Conservation (phyloP, 176 grass and related monocot species). For the Ensete glaucum region DNA sequence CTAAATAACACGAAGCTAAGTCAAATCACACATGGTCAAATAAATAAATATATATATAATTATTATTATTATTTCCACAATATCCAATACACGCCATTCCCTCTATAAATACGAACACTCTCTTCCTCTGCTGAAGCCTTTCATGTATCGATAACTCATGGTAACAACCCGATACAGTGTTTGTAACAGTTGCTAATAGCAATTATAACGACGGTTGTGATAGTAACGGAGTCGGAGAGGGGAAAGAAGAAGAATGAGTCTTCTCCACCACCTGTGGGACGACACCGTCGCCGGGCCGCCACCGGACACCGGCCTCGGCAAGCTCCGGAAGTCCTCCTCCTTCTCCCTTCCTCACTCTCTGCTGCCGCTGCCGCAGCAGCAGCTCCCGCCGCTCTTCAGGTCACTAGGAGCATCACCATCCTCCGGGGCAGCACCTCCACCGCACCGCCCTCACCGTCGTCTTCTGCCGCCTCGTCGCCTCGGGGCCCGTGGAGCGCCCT, state of each 20-base stretch:
- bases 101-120: not conserved
- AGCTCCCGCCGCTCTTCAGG: slow-evolving; percentile 10
- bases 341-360: slow-evolving; percentile 48
- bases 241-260: slow-evolving; percentile 32
- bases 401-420: slow-evolving; percentile 71
- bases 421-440: slow-evolving; percentile 21
- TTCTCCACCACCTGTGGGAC: slow-evolving; percentile 94
- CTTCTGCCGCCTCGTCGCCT: slow-evolving; percentile 13
- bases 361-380: not conserved
- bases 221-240: not conserved
- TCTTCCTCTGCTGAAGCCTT: not conserved
- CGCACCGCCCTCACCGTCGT: slow-evolving; percentile 31
- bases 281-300: slow-evolving; percentile 79
- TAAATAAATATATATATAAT: too few relatives aligned
- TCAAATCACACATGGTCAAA: too few relatives aligned
- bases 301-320: slow-evolving; percentile 77
- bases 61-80: too few relatives aligned
- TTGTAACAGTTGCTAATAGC: not conserved
- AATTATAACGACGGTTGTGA: not conserved
- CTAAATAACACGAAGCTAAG: too few relatives aligned
- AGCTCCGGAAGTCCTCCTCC: slow-evolving; percentile 70
- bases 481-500: slow-evolving; percentile 5
- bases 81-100: not conserved
- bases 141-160: not conserved
- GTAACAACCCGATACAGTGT: not conserved